phyloP scores from a whole-genome alignment of 148 eudicot genomes.

The Spergularia bocconei region DNA sequence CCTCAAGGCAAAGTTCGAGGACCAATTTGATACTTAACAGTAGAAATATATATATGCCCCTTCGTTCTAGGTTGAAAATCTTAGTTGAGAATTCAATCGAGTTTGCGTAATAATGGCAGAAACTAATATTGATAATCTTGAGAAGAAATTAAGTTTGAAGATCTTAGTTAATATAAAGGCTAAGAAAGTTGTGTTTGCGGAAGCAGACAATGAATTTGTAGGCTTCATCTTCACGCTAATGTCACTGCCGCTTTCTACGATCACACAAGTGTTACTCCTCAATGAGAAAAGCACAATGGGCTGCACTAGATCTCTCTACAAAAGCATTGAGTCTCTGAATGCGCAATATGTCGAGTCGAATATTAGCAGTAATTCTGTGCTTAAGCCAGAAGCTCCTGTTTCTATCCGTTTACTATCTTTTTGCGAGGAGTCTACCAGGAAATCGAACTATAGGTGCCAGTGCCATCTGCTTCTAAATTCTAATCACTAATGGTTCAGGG shows the following conservation, averaged over 20 bases:
- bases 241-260: conserved; percentile 20
- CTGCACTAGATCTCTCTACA: conserved; percentile 7
- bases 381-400: not conserved
- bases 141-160: conserved; percentile 9
- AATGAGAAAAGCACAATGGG: conserved; percentile 11
- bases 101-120: no score
- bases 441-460: no score
- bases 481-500: no score
- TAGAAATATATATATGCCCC: no score
- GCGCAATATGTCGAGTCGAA: conserved; percentile 1
- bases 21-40: no score
- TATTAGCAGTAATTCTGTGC: not conserved
- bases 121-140: no score
- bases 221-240: conserved; percentile 32
- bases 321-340: conserved; percentile 13
- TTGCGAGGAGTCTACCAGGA: no score
- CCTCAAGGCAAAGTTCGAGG: no score
- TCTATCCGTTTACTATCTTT: not conserved
- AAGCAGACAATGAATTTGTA: conserved; percentile 30
- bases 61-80: no score
- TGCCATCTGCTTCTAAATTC: no score
- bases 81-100: no score
- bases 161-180: conserved; percentile 20
- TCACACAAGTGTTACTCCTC: conserved; percentile 9
- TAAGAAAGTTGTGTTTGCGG: conserved; percentile 29